Evolutionary conservation across 805 yeast species (phyloP), one percentile per base, ranked within the genome.

Genomic region (Candida schatavii): DNA sequence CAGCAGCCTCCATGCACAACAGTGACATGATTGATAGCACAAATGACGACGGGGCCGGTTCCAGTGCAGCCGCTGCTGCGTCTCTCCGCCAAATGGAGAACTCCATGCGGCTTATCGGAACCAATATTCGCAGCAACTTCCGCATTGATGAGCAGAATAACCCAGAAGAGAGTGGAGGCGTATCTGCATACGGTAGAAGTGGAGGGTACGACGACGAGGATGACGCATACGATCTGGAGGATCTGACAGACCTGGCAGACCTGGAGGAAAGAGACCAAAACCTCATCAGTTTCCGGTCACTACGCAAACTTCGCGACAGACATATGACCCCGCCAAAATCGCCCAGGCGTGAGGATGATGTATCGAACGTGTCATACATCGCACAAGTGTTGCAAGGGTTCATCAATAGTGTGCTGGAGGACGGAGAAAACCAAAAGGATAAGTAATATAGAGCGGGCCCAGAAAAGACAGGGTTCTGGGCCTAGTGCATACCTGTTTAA

Each of bases 371-470:
- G 20, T 56, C 66, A 26, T 66, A 64, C 41, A 59, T 66, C 25
- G 55, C 70, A 5, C 54, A 60, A 14, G 57, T 66, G 34, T 62
- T 69, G 47, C 75, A 68, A 47, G 61, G 55, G 37, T 66, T 68
- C 44, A 61, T 68, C 32, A 68, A 66, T 49, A 57, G 52, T 45
- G 59, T 38, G 7, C 41, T 38, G 41, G 35, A 30, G 9, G 41
- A 38, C 11, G 29, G 57, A 10, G 43, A 46, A 26, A 26, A 30
- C 26, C 3, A n/a, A 34, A 14, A 29, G 14, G 32, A 13, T 13
- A 25, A 10, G 28, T n/a, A n/a, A n/a, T n/a, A n/a, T n/a, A n/a
- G n/a, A n/a, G n/a, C n/a, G n/a, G n/a, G n/a, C n/a, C n/a, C n/a
- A n/a, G n/a, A n/a, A n/a, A n/a, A n/a, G n/a, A n/a, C n/a, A n/a